Evolutionary conservation across 352 stramenopile species (phyloP), one percentile per base, ranked within the genome.

Genomic region (Phytopythium ostracodes): DNA sequence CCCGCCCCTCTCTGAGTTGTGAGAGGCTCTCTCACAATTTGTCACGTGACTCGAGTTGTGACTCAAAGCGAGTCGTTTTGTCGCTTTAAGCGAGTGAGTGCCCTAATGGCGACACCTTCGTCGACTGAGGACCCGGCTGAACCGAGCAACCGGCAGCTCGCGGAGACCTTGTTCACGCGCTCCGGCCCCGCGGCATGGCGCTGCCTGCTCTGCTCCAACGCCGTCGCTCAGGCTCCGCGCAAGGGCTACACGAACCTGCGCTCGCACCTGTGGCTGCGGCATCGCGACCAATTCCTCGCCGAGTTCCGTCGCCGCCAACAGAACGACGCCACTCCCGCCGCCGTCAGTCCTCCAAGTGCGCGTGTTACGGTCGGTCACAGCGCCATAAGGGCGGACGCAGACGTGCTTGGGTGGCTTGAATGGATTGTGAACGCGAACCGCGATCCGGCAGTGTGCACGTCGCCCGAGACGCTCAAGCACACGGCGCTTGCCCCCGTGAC

Each of bases 191-290:
- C 20, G 1, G 18, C 2, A 20, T 57, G 51, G 51, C 29, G n/a
- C 17, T 57, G 51, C 31, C 25, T 20, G 12, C 51, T 57, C 10
- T 57, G 51, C 33, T n/a, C 29, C 29, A 20, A 12, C 51, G 0
- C 11, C 3, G n/a, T 57, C 33, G 51, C 27, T 31, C 51, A 57
- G 51, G 1, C n/a, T 6, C 4, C 51, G 51, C 51, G 51, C 51
- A 57, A 57, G 51, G 51, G 51, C 17, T 57, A 57, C 51, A 57
- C 51, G 51, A 57, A 46, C 51, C 51, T 57, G 29, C 27, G 31
- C 29, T 57, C 51, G 31, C 51, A 57, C 51, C 51, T 57, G 9
- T 18, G n/a, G 51, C 51, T 57, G 51, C 29, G 31, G 17, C 51
- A 57, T n/a, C 24, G 29, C 29, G 51, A 57, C 31, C 3, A 1